Evolutionary conservation across 1,139 yeast genomes (phyloP).

Genomic region (Yamadazyma atlantica): DNA sequence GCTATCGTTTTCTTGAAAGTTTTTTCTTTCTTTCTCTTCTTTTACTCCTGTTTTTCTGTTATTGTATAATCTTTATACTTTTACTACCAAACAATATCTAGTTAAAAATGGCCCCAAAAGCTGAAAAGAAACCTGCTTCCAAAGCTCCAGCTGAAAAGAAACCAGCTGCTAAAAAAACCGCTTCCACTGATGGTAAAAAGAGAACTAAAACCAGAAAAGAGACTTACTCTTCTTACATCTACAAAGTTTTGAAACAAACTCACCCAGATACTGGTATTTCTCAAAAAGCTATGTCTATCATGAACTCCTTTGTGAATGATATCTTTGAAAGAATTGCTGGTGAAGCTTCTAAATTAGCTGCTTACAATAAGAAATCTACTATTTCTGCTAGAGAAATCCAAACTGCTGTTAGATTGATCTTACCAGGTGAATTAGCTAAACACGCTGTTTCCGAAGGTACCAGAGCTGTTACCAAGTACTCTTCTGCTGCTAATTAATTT

Average conservation of each 20-base stretch:
- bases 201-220: slow-evolving; percentile 98
- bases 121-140: slow-evolving; percentile 98
- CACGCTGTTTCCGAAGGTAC: slow-evolving; percentile 99
- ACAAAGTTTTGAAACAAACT: slow-evolving; percentile 98
- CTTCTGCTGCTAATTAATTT: slow-evolving; percentile 66
- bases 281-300: slow-evolving; percentile 98
- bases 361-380: slow-evolving; percentile 98
- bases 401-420: slow-evolving; percentile 98
- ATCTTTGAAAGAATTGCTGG: slow-evolving; percentile 93
- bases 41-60: background rate
- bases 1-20: slow-evolving; percentile 3
- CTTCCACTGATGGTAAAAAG: slow-evolving; percentile 84
- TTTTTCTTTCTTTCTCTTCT: slow-evolving; percentile 3
- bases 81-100: background rate
- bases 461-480: slow-evolving; percentile 99
- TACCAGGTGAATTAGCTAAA: slow-evolving; percentile 99
- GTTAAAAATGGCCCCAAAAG: slow-evolving; percentile 90
- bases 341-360: slow-evolving; percentile 99
- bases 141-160: slow-evolving; percentile 98
- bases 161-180: slow-evolving; percentile 94
- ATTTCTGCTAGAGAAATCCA: slow-evolving; percentile 99
- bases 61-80: background rate
- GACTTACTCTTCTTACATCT: slow-evolving; percentile 97
- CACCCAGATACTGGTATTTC: slow-evolving; percentile 99
- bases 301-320: slow-evolving; percentile 98